Percentiles rank a stretch among this genome's conserved stretches.
Evolutionary conservation across 768 basidiomycete species (phyloP).

Genomic region (Leccinum broughii): DNA sequence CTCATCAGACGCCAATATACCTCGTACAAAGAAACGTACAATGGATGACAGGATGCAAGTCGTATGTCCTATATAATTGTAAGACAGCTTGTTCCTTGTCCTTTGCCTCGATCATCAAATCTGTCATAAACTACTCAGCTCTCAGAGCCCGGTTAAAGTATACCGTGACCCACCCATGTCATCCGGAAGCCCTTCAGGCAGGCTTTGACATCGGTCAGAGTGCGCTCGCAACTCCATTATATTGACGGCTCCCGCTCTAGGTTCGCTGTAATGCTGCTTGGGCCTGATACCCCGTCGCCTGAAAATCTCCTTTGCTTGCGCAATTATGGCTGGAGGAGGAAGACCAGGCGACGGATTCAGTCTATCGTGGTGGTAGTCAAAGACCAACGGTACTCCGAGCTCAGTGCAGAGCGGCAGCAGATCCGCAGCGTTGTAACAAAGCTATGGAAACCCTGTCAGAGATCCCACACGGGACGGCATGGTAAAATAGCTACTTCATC

Average conservation of each 20-base stretch:
- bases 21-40: slow-evolving; percentile 36
- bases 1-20: neutral
- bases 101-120: slow-evolving; percentile 93
- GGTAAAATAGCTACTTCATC: slow-evolving; percentile 62
- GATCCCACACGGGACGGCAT: neutral
- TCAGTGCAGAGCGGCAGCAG: slow-evolving; percentile 86
- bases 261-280: slow-evolving; percentile 92
- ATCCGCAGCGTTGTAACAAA: slow-evolving; percentile 90
- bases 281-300: slow-evolving; percentile 73
- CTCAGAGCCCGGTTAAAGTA: neutral
- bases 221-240: slow-evolving; percentile 89
- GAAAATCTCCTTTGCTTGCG: slow-evolving; percentile 76
- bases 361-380: slow-evolving; percentile 84
- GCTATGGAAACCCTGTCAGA: slow-evolving; percentile 26
- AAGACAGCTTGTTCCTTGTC: slow-evolving; percentile 94
- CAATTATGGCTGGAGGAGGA: slow-evolving; percentile 65
- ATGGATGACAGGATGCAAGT: slow-evolving; percentile 61
- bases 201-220: slow-evolving; percentile 71
- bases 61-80: slow-evolving; percentile 78
- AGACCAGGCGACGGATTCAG: slow-evolving; percentile 58
- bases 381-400: slow-evolving; percentile 70
- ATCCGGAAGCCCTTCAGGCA: slow-evolving; percentile 65
- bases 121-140: slow-evolving; percentile 33
- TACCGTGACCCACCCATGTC: slow-evolving; percentile 54
- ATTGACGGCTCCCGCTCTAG: slow-evolving; percentile 79